Conservation (phyloP, 108 stramenopile genomes). For the Craspedostauros australis region DNA sequence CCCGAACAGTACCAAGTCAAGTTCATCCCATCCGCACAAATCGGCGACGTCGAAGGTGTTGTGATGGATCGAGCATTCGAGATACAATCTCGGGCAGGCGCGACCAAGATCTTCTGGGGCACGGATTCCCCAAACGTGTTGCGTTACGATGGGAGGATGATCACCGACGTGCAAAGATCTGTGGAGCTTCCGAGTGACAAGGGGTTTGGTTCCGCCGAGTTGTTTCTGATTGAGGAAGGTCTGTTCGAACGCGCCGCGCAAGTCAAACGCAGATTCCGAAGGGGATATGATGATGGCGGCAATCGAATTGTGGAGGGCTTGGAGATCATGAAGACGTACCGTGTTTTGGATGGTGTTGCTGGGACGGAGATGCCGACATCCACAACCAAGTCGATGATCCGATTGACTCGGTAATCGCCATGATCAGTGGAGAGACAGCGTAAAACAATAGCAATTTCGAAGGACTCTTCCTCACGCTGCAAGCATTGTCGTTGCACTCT, state of each 20-base stretch:
- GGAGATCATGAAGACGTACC: conserved; percentile 57
- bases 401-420: too few species aligned
- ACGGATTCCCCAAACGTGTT: conserved; percentile 17
- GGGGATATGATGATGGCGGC: conserved; percentile 40
- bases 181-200: conserved; percentile 40
- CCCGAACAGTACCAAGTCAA: conserved; percentile 28
- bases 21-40: conserved; percentile 26
- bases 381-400: conserved; percentile 36
- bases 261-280: conserved; percentile 37
- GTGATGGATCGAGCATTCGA: conserved; percentile 50
- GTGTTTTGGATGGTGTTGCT: conserved; percentile 65
- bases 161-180: conserved; percentile 34
- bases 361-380: conserved; percentile 59
- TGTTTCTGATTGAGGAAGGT: conserved; percentile 37
- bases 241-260: conserved; percentile 33
- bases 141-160: conserved; percentile 7
- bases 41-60: conserved; percentile 10
- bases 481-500: too few species aligned
- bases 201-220: conserved; percentile 48
- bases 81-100: conserved; percentile 19
- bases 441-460: too few species aligned
- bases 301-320: conserved; percentile 61
- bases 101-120: conserved; percentile 5
- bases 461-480: too few species aligned
- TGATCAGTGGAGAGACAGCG: too few species aligned